phyloP scores from a whole-genome alignment of 1,284 basidiomycete genomes.

The Somion occarium region DNA sequence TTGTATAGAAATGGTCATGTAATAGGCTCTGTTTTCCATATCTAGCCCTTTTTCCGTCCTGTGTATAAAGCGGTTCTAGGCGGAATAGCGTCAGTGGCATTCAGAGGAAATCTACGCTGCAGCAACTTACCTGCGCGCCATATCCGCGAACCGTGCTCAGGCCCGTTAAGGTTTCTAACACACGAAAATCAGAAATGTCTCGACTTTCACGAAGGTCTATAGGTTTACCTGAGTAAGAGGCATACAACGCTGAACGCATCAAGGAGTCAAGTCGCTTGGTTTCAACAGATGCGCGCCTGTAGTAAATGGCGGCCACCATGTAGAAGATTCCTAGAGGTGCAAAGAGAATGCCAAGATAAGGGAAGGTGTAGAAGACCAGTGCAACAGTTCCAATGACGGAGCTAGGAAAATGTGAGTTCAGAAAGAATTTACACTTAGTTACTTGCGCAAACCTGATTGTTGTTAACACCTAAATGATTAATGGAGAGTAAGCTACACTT shows the following conservation, averaged over 20 bases:
- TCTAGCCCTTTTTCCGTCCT: conserved; percentile 48
- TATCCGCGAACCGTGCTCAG: conserved; percentile 66
- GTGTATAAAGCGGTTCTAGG: conserved; percentile 37
- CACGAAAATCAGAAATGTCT: no score
- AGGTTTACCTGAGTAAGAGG: conserved; percentile 44
- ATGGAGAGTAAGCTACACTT: not conserved
- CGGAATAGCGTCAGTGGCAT: not conserved
- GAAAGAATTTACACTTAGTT: not conserved
- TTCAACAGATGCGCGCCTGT: conserved; percentile 56
- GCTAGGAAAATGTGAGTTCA: conserved; percentile 7
- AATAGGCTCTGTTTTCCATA: conserved; percentile 71
- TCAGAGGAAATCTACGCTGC: not conserved
- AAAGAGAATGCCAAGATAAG: conserved; percentile 57
- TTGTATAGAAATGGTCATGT: conserved; percentile 68
- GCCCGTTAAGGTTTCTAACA: conserved; percentile 55
- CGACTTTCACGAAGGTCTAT: no score
- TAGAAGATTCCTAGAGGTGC: conserved; percentile 47
- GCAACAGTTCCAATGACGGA: conserved; percentile 49
- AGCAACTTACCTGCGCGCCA: conserved; percentile 21
- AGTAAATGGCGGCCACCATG: conserved; percentile 44
- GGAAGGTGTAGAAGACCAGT: conserved; percentile 62
- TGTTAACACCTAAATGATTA: not conserved
- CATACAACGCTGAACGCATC: conserved; percentile 61
- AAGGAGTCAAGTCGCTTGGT: conserved; percentile 69
- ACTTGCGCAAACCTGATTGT: not conserved